Percentiles rank a stretch among this genome's conserved stretches.
These are phyloP conservation scores for Celoporthe dispersa DNA, from an alignment of 2,329 filamentous ascomycete genomes.

Conservation along the genomic window DNA sequence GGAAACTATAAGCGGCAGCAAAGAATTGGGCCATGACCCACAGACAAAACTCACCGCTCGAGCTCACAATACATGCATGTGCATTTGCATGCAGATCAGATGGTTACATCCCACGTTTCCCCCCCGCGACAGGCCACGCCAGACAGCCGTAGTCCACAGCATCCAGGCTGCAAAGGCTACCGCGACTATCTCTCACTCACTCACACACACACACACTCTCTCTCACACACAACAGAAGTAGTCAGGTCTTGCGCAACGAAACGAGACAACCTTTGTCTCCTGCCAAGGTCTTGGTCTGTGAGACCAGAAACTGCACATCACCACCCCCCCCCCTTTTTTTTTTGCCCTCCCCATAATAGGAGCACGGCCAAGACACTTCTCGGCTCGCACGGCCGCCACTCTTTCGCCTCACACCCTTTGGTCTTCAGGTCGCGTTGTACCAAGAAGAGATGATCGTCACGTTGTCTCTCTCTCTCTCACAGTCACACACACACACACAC, in stretches of 20 bases:
- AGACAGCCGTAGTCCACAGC: background rate
- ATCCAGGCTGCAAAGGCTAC: too few species aligned
- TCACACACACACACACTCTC: too few species aligned
- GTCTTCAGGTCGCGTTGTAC: background rate
- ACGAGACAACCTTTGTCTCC: background rate
- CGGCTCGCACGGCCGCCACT: background rate
- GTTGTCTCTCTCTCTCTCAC: too few species aligned
- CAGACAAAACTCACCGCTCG: background rate
- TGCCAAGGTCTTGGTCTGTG: background rate
- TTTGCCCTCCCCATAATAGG: background rate
- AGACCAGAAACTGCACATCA: background rate
- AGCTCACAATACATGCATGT: background rate
- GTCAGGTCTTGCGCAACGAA: background rate
- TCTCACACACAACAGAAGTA: background rate
- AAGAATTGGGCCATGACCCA: background rate
- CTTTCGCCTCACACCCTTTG: background rate
- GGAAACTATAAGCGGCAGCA: background rate
- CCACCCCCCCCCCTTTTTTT: background rate
- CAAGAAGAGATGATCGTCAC: background rate
- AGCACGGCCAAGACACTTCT: background rate
- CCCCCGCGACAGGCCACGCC: background rate
- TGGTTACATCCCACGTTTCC: background rate
- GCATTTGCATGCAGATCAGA: background rate
- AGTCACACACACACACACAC: background rate
- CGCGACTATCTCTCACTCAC: background rate